These are phyloP conservation scores for Clarireedia homoeocarpa DNA, from an alignment of 2,329 filamentous ascomycete species.

Conservation along the genomic window DNA sequence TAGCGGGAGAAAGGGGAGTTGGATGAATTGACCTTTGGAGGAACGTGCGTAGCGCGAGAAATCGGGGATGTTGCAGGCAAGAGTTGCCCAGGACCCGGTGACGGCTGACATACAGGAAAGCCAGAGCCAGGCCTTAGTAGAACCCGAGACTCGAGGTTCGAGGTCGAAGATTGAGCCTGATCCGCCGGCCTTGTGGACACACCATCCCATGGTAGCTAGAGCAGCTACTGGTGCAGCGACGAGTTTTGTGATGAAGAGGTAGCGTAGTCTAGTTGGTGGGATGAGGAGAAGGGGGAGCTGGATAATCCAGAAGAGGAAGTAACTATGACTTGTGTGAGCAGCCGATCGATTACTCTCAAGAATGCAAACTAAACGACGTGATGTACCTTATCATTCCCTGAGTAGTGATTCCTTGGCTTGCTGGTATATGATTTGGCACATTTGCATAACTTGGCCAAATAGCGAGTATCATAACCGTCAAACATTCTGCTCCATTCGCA, in stretches of 20 bases:
- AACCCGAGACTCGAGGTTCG: constrained; percentile 21
- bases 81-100: constrained; percentile 27
- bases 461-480: constrained; percentile 36
- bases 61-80: constrained; percentile 32
- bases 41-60: constrained; percentile 28
- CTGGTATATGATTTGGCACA: constrained; percentile 33
- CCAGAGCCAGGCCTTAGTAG: constrained; percentile 24
- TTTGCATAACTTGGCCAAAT: constrained; percentile 47
- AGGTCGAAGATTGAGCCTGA: constrained; percentile 22
- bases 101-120: constrained; percentile 27
- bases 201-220: constrained; percentile 56
- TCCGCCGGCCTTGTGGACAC: constrained; percentile 47
- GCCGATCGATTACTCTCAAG: constrained; percentile 26
- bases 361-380: constrained; percentile 38
- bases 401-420: constrained; percentile 42
- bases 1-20: constrained; percentile 29
- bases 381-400: constrained; percentile 42
- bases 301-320: constrained; percentile 39
- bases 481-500: constrained; percentile 50
- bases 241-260: constrained; percentile 44
- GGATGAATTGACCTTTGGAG: constrained; percentile 31
- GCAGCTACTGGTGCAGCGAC: constrained; percentile 48
- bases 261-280: constrained; percentile 40
- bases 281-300: constrained; percentile 40
- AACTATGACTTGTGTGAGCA: constrained; percentile 25